These are phyloP conservation scores for Fraxinus sp. DNA, from an alignment of 305 asterid species.

Conservation along the genomic window DNA sequence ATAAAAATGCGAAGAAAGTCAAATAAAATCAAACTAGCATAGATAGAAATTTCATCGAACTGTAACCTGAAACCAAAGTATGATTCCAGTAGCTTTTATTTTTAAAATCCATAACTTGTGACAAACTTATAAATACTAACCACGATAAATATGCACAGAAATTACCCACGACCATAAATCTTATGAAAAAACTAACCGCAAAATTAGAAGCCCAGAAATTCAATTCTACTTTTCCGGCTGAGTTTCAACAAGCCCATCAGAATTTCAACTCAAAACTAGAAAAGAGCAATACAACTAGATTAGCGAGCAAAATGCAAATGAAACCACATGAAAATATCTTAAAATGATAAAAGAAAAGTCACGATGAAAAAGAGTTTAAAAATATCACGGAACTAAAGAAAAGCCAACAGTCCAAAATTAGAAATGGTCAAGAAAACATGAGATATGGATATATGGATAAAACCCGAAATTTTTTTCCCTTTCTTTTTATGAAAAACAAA, in stretches of 20 bases:
- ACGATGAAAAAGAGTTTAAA: constrained; percentile 14
- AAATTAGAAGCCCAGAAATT: neutral
- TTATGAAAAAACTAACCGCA: neutral
- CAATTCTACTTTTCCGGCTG: neutral
- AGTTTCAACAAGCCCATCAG: neutral
- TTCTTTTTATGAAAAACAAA: too few species aligned
- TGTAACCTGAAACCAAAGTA: constrained; percentile 9
- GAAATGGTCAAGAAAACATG: too few species aligned
- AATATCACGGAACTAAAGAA: neutral
- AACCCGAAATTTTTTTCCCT: too few species aligned
- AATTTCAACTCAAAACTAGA: neutral
- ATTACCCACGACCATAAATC: neutral
- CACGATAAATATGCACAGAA: neutral
- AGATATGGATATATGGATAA: too few species aligned
- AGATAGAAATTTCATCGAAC: neutral
- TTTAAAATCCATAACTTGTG: neutral
- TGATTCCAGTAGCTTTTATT: constrained; percentile 2
- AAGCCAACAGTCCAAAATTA: neutral
- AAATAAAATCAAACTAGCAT: constrained; percentile 3
- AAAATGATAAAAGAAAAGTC: neutral
- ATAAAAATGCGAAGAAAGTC: constrained; percentile 17
- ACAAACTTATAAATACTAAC: neutral
- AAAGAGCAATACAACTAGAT: neutral
- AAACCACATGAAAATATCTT: neutral
- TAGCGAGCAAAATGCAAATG: neutral